Evolutionary conservation across 371 early-diverging fungal genomes (phyloP), one percentile per base, ranked within the genome.

Genomic region (Catenaria anguillulae): DNA sequence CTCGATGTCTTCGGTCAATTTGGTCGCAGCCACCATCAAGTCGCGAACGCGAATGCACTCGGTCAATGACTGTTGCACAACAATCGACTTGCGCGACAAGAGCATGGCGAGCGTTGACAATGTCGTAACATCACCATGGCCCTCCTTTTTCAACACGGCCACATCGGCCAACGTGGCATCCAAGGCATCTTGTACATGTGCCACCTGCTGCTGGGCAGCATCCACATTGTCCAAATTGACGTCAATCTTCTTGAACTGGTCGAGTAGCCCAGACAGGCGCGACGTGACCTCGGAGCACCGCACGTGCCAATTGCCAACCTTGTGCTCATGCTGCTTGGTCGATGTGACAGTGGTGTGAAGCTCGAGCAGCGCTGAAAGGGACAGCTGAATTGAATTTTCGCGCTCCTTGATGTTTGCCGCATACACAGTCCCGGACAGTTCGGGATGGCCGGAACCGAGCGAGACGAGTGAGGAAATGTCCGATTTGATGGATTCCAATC

Each of bases 201-300:
- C 52, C 55, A 62, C 62, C 60, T 33, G 21, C 33, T 48, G 54
- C 0, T 64, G 62, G 19, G 60, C 62, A 4, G 61, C 60, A 37
- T 70, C 70, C 42, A 67, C 65, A 2, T 67, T 64, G 13, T 66
- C 63, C 6, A 60, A 29, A 46, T 70, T 64, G 24, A 70, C 63
- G 36, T 64, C 66, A 24, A 24, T 12, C 1, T 24, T n/a, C 19
- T 60, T 58, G 29, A 63, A 46, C 23, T 50, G 31, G 12, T 65
- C 61, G 23, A 70, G 50, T 42, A 70, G 58, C 1, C 23, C 26
- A 19, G 45, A 61, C 31, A 56, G 21, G 29, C 23, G 33, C 36
- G 24, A 35, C 34, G 33, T 60, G 29, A 10, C 24, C 12, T 5
- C 29, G 29, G 50, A 24, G 17, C 29, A 29, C 50, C 21, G 12